Conservation (phyloP, 2,329 filamentous ascomycete genomes). For the Herpotrichia juniperi region DNA sequence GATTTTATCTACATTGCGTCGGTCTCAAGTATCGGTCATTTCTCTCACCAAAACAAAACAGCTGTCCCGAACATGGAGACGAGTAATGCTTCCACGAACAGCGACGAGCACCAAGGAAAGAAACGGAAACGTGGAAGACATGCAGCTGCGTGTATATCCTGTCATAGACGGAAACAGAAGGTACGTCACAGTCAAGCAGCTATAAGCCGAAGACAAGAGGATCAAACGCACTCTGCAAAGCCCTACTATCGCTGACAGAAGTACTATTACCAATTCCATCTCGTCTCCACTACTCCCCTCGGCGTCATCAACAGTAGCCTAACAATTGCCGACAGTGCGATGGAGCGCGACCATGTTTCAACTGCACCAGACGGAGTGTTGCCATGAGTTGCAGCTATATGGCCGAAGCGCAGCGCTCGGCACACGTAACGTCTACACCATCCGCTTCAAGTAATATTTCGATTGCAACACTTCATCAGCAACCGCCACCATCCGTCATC, state of each 20-base stretch:
- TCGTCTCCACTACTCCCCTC: no score
- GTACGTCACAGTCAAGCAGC: no score
- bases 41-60: not conserved
- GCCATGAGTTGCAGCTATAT: constrained; percentile 16
- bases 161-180: constrained; percentile 25
- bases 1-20: not conserved
- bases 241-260: no score
- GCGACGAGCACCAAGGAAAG: constrained; percentile 1
- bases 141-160: constrained; percentile 19
- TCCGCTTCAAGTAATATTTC: not conserved
- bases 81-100: not conserved
- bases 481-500: not conserved
- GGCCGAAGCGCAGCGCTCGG: constrained; percentile 11
- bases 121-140: constrained; percentile 23
- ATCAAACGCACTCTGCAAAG: no score
- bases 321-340: constrained; percentile 16
- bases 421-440: not conserved
- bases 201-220: no score
- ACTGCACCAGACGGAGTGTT: constrained; percentile 19
- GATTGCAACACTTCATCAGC: not conserved
- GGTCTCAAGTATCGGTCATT: not conserved
- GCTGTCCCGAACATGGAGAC: not conserved
- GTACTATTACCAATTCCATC: no score
- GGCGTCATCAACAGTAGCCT: no score
- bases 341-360: constrained; percentile 23